phyloP scores from a whole-genome alignment of 805 yeast species.

The Ascoidea rubescens region DNA sequence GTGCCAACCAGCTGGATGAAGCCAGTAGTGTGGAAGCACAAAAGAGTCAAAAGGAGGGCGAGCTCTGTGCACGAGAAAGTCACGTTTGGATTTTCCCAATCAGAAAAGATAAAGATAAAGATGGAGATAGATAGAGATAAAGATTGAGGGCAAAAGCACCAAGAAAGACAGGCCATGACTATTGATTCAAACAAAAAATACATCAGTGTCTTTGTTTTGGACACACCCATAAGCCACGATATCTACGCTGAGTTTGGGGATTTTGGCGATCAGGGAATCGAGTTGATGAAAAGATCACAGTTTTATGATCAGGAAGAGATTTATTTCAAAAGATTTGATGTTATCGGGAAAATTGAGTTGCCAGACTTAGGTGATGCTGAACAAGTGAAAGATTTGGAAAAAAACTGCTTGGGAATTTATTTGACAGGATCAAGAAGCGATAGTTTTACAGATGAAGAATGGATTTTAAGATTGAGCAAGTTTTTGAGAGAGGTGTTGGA shows the following conservation, averaged over 20 bases:
- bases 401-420: slow-evolving; percentile 21
- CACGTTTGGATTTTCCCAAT: too few relatives aligned
- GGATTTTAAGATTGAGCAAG: slow-evolving; percentile 27
- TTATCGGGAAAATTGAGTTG: slow-evolving; percentile 16
- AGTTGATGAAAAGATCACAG: slow-evolving; percentile 10
- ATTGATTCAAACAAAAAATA: slow-evolving; percentile 10
- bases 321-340: slow-evolving; percentile 23
- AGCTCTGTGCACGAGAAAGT: too few relatives aligned
- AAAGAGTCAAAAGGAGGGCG: too few relatives aligned
- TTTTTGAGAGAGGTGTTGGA: slow-evolving; percentile 16
- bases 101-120: too few relatives aligned
- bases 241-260: slow-evolving; percentile 28
- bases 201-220: slow-evolving; percentile 27
- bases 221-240: slow-evolving; percentile 18
- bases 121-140: too few relatives aligned
- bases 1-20: too few relatives aligned
- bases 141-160: too few relatives aligned
- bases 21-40: too few relatives aligned
- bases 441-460: slow-evolving; percentile 23
- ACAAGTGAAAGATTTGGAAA: not conserved
- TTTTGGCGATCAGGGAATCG: slow-evolving; percentile 33
- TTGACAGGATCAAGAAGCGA: slow-evolving; percentile 37
- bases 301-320: slow-evolving; percentile 12
- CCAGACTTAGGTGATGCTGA: slow-evolving; percentile 13
- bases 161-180: too few relatives aligned